phyloP scores from a whole-genome alignment of 495 filamentous ascomycete species.

The Corynascus novoguineensis region DNA sequence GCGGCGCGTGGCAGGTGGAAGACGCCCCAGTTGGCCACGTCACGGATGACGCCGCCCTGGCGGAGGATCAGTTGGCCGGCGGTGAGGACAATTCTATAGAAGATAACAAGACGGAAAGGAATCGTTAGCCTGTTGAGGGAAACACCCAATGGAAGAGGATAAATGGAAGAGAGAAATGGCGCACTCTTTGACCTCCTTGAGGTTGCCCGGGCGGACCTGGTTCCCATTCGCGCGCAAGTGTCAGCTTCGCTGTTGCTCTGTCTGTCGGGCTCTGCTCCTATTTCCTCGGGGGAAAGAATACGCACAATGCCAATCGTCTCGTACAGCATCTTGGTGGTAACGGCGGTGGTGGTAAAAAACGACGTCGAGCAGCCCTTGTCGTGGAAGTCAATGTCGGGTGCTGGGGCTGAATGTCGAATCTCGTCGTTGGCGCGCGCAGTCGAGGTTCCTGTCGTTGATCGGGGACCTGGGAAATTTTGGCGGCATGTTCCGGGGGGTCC shows the following conservation, averaged over 20 bases:
- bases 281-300: background rate
- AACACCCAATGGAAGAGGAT: constrained; percentile 2
- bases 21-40: constrained; percentile 88
- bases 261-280: too few species aligned
- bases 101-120: too few species aligned
- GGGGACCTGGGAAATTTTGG: constrained; percentile 5
- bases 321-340: constrained; percentile 73
- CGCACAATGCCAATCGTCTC: constrained; percentile 92
- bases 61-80: constrained; percentile 77
- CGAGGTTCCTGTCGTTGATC: background rate
- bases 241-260: background rate
- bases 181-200: constrained; percentile 92
- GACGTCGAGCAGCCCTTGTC: background rate
- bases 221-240: background rate
- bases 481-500: constrained; percentile 11
- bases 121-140: constrained; percentile 11
- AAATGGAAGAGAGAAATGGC: constrained; percentile 23
- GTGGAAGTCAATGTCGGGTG: background rate
- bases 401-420: background rate
- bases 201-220: constrained; percentile 82
- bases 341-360: too few species aligned
- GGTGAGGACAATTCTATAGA: constrained; percentile 73
- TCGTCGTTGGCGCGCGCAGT: background rate
- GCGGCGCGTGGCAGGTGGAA: constrained; percentile 73
- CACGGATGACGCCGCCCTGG: constrained; percentile 84